Evolutionary conservation across 305 asterid species (phyloP), one percentile per base, ranked within the genome.

Genomic region (Fraxinus velutina): DNA sequence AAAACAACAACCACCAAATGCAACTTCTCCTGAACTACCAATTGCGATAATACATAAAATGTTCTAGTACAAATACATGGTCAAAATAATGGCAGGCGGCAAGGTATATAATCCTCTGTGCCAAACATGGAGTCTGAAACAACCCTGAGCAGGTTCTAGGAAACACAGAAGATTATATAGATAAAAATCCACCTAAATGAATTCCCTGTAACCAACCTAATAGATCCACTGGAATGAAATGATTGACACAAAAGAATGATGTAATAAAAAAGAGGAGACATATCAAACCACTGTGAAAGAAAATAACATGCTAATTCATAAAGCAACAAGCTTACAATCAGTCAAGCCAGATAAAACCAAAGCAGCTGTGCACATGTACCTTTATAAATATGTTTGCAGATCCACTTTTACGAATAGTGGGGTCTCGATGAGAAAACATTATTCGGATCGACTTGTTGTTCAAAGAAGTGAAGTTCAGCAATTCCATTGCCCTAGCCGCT

Each of bases 371-470:
- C 33, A 12, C 24, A 64, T 13, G n/a, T 88, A 88, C 90, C 90
- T 88, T 88, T 64, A 88, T 83, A 78, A 88, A 86, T 27, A 87
- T 84, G 79, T 89, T 89, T 15, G 86, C 86, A 5, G 84, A 34
- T 57, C 90, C 86, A 70, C 86, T 87, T 76, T 87, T 88, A 9
- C 89, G 88, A 10, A 87, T 57, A 80, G 86, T 85, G 15, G 90
- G 90, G 39, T 87, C 91, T 3, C 91, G 81, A 78, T 87, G 86
- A 78, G 90, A 88, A 74, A 72, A 78, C 89, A 86, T 88, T 78
- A 85, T 79, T 72, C 88, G 78, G 55, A 86, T 80, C 6, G 91
- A 13, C 87, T 82, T 88, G n/a, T 84, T 84, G 74, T 88, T 85
- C 37, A 88, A 32, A 81, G 91, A 81, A 74, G 86, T 83, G 83